A percentile compares a stretch with the other conserved stretches of the same genome.
Evolutionary conservation across 1,284 basidiomycete genomes (phyloP).

Genomic region (Lentinus polychrous): DNA sequence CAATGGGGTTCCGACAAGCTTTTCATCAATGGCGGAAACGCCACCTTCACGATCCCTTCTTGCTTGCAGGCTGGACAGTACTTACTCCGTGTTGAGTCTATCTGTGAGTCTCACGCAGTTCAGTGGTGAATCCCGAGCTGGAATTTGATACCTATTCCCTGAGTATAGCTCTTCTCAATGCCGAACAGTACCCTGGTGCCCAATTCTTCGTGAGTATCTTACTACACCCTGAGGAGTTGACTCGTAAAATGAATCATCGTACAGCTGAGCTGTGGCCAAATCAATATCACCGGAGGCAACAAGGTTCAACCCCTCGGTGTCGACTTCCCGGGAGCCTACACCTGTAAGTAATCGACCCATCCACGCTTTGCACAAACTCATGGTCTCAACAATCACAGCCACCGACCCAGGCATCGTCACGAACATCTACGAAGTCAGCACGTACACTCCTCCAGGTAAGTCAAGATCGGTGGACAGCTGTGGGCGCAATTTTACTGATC

Average conservation of each 20-base stretch:
- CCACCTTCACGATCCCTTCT: conserved; percentile 32
- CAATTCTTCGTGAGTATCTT: conserved; percentile 31
- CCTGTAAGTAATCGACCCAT: conserved; percentile 2
- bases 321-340: conserved; percentile 25
- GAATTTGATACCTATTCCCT: background rate
- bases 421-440: conserved; percentile 3
- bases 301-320: conserved; percentile 25
- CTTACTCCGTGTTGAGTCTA: conserved; percentile 16
- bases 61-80: conserved; percentile 19
- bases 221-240: background rate
- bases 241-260: background rate
- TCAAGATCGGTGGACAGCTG: background rate
- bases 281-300: conserved; percentile 31
- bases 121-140: no score
- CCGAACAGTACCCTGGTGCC: conserved; percentile 24
- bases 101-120: conserved; percentile 10
- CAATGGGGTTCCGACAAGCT: conserved; percentile 36
- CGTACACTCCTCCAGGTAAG: conserved; percentile 17
- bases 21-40: conserved; percentile 34
- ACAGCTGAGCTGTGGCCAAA: conserved; percentile 30
- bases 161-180: conserved; percentile 9
- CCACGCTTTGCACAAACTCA: background rate
- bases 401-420: conserved; percentile 8
- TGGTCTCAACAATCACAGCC: background rate
- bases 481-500: background rate